Percentiles rank a stretch among this genome's conserved stretches.
Evolutionary conservation across 352 stramenopile genomes (phyloP).

Genomic region (Pythium plurisporium): DNA sequence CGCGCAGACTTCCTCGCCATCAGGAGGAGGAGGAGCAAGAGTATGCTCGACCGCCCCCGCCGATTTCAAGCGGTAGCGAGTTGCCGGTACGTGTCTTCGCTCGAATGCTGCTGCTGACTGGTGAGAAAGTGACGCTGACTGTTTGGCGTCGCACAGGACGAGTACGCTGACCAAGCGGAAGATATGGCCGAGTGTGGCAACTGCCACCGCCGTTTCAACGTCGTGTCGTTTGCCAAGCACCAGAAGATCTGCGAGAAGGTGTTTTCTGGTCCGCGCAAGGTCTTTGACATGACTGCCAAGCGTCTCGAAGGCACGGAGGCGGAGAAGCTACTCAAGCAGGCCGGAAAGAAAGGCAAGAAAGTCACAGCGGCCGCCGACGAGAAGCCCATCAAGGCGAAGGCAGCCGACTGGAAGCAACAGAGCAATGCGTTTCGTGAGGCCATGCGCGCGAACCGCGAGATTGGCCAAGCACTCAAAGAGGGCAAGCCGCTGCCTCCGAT

Average conservation of each 20-base stretch:
- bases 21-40: slow-evolving; percentile 32
- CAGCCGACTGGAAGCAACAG: slow-evolving; percentile 82
- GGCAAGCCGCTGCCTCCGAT: slow-evolving; percentile 54
- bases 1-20: slow-evolving; percentile 16
- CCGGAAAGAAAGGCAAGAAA: slow-evolving; percentile 22
- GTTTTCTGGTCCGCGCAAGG: slow-evolving; percentile 77
- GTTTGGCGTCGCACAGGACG: slow-evolving; percentile 26
- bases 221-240: slow-evolving; percentile 71
- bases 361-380: slow-evolving; percentile 29
- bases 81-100: slow-evolving; percentile 1
- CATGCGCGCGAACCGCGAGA: slow-evolving; percentile 79
- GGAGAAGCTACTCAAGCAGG: slow-evolving; percentile 59
- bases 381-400: slow-evolving; percentile 53
- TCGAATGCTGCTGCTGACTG: background rate
- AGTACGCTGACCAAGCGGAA: slow-evolving; percentile 44
- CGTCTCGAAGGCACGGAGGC: slow-evolving; percentile 65
- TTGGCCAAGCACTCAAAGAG: slow-evolving; percentile 63
- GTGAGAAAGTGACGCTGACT: background rate
- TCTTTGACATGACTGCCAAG: slow-evolving; percentile 83
- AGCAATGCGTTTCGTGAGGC: slow-evolving; percentile 82
- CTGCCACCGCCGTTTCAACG: slow-evolving; percentile 83
- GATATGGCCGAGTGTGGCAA: slow-evolving; percentile 71
- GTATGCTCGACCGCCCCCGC: slow-evolving; percentile 26
- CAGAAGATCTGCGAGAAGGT: slow-evolving; percentile 86
- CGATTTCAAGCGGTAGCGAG: slow-evolving; percentile 40